These are phyloP conservation scores for Scenedesmus sp. DNA, from an alignment of 163 green algal species.

Conservation along the genomic window DNA sequence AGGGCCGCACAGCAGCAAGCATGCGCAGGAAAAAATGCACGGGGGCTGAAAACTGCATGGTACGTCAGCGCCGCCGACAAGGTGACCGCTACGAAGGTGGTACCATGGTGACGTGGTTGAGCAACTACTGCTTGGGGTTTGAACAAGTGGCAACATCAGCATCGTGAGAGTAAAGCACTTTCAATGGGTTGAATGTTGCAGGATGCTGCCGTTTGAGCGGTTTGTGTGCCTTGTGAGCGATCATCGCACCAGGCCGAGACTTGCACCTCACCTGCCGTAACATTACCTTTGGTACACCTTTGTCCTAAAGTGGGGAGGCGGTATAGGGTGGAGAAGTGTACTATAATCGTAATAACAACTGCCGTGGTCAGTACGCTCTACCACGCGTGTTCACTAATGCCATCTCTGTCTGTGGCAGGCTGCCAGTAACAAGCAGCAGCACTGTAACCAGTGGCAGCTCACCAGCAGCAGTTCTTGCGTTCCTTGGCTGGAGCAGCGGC, in stretches of 20 bases:
- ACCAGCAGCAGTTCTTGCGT: background rate
- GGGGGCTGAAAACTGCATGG: background rate
- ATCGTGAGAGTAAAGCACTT: background rate
- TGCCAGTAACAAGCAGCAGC: too few species aligned
- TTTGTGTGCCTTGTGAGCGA: background rate
- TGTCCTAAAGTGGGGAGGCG: too few species aligned
- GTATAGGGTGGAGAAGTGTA: too few species aligned
- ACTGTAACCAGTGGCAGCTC: background rate
- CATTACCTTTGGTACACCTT: background rate
- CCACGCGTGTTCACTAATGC: background rate
- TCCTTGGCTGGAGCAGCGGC: background rate
- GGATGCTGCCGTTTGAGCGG: background rate
- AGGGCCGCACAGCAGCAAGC: background rate
- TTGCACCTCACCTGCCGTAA: slow-evolving; percentile 1
- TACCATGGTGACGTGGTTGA: background rate
- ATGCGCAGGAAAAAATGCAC: background rate
- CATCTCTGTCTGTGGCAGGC: background rate
- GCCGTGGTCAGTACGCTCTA: background rate
- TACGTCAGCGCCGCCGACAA: background rate
- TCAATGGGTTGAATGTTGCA: too few species aligned
- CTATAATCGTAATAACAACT: background rate
- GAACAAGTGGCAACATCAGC: background rate
- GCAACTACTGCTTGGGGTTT: slow-evolving; percentile 3
- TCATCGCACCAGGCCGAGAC: background rate
- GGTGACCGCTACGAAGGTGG: background rate